Evolutionary conservation across 352 stramenopile genomes (phyloP).

Genomic region (Phytophthora aleatoria): DNA sequence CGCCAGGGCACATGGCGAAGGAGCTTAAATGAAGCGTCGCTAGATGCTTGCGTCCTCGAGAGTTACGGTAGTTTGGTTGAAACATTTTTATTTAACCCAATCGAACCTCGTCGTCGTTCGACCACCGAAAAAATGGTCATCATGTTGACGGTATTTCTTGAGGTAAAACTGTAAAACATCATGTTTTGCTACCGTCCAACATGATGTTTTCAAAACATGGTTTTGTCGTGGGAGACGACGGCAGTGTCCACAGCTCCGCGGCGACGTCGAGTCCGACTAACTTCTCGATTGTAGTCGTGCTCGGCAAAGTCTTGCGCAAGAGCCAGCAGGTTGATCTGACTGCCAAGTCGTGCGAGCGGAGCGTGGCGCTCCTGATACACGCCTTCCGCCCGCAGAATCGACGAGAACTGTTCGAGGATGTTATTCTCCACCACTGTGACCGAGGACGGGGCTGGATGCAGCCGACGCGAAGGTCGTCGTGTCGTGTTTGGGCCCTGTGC

Average conservation of each 20-base stretch:
- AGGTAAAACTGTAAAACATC: too few relatives aligned
- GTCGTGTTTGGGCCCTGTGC: conserved; percentile 6
- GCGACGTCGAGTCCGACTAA: conserved; percentile 21
- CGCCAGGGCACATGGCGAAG: conserved; percentile 28
- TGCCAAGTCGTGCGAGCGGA: conserved; percentile 61
- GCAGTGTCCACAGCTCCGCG: conserved; percentile 25
- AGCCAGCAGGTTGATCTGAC: conserved; percentile 53
- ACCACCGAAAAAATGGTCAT: conserved; percentile 2
- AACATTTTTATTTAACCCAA: neutral
- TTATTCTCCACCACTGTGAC: conserved; percentile 57
- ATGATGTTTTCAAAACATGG: too few relatives aligned
- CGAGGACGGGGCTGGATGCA: conserved; percentile 53
- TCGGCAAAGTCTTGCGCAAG: conserved; percentile 31
- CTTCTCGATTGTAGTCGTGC: conserved; percentile 28
- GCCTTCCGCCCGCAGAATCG: conserved; percentile 54
- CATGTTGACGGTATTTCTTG: neutral
- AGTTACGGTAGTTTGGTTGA: conserved; percentile 1
- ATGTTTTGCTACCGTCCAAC: too few relatives aligned
- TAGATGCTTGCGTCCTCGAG: neutral
- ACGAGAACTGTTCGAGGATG: conserved; percentile 66
- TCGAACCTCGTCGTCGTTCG: neutral
- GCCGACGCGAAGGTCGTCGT: conserved; percentile 24
- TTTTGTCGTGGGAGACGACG: neutral
- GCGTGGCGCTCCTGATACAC: conserved; percentile 64
- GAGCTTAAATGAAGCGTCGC: conserved; percentile 21